Conservation (phyloP, 2,329 filamentous ascomycete species). For the Penicillium sp. region DNA sequence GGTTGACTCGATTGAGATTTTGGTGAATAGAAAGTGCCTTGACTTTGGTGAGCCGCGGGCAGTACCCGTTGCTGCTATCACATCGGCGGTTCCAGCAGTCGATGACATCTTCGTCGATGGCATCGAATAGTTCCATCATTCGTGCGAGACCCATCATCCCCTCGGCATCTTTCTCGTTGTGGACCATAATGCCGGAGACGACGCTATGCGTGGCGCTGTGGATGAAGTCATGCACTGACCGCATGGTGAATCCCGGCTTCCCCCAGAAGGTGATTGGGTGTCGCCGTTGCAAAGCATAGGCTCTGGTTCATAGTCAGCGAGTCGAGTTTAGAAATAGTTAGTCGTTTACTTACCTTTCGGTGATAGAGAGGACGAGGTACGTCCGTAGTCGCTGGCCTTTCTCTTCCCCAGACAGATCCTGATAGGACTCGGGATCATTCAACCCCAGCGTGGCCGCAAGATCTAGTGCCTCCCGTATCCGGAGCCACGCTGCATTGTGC, state of each 20-base stretch:
- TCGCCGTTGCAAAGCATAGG: constrained; percentile 45
- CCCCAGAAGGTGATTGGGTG: constrained; percentile 46
- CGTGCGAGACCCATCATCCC: constrained; percentile 46
- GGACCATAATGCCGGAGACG: constrained; percentile 44
- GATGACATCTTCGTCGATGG: constrained; percentile 46
- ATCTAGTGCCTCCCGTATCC: constrained; percentile 66
- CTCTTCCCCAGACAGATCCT: constrained; percentile 36
- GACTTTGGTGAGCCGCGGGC: constrained; percentile 66
- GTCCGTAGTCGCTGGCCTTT: constrained; percentile 42
- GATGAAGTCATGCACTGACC: constrained; percentile 44
- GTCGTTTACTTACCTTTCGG: constrained; percentile 30
- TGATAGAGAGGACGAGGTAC: constrained; percentile 40
- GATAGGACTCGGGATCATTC: constrained; percentile 43
- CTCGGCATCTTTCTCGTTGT: constrained; percentile 45
- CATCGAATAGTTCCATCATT: constrained; percentile 47
- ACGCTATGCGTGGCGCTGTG: constrained; percentile 37
- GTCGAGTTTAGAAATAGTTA: not conserved
- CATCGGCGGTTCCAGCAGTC: constrained; percentile 50
- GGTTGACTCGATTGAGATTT: constrained; percentile 34
- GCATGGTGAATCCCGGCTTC: constrained; percentile 41
- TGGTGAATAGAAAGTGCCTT: constrained; percentile 49
- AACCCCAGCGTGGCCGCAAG: constrained; percentile 43
- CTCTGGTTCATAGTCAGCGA: constrained; percentile 27
- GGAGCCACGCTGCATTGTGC: constrained; percentile 75
- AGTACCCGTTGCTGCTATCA: constrained; percentile 62